Base-by-base conservation (phyloP, 208 protist species). In the Acanthamoeba royreba region DNA sequence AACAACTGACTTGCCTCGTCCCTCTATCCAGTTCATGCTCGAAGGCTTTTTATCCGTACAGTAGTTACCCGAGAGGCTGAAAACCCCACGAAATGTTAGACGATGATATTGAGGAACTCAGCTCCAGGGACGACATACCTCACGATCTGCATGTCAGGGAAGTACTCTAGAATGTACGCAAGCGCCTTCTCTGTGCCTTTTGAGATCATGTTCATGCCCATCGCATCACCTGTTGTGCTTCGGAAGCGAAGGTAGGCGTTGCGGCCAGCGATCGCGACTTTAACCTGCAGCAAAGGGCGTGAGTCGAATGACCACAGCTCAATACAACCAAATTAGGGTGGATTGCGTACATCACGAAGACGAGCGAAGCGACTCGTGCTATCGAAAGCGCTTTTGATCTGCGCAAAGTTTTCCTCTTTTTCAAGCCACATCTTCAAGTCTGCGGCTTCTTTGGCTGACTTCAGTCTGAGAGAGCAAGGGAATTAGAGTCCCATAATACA, bases 161-260 rank as follows among this genome's bases (percentile, higher is more conserved):
- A 98, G 55, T 98, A 94, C 61, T 97, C 66, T 0, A 77, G n/a
- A 72, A 99, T 95, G 5, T 99, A 93, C 72, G 97, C 93, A 31
- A 99, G 91, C 13, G 97, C 98, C 89, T 98, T 98, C 69, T 99
- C 97, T 33, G 98, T 98, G 74, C 98, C 99, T 94, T 99, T 99
- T n/a, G 98, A 98, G 87, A 99, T 98, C 99, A 99, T 99, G 95
- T 99, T 99, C 99, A 99, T 99, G 31, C 99, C 99, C 99, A 99
- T 99, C 11, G 99, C 99, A 96, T 99, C 99, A 17, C 99, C 99
- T 35, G 96, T 98, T 8, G 31, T 47, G 58, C 38, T 49, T 2
- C 46, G 33, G 63, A 95, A 95, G 15, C 90, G 7, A 28, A 96
- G 19, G 55, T 69, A 95, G 4, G 89, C 40, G 33, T 94, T 93